These are phyloP conservation scores for Blastosporella zonata DNA, from an alignment of 1,284 basidiomycete genomes.

Conservation along the genomic window DNA sequence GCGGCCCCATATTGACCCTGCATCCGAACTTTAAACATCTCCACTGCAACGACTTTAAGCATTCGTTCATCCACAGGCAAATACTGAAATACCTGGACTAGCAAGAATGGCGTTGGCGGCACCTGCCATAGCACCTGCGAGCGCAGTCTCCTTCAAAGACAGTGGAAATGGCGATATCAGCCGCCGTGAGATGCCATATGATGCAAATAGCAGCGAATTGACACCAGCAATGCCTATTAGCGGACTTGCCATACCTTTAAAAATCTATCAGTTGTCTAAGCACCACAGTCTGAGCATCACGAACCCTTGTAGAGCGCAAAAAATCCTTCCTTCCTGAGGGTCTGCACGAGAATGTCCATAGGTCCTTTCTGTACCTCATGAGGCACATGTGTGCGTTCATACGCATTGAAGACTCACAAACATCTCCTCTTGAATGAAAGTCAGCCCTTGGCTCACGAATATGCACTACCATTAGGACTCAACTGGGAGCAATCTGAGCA, in stretches of 20 bases:
- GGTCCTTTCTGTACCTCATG: slow-evolving; percentile 73
- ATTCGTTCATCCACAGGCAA: neutral
- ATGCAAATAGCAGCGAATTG: slow-evolving; percentile 92
- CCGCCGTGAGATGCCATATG: slow-evolving; percentile 80
- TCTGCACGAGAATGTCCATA: slow-evolving; percentile 83
- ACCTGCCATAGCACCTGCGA: slow-evolving; percentile 90
- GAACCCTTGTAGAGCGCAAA: slow-evolving; percentile 90
- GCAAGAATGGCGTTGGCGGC: slow-evolving; percentile 86
- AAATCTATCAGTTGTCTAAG: neutral
- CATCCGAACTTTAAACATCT: slow-evolving; percentile 96
- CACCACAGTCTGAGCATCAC: slow-evolving; percentile 7
- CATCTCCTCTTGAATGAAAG: slow-evolving; percentile 57
- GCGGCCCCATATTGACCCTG: slow-evolving; percentile 86
- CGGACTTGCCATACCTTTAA: slow-evolving; percentile 88
- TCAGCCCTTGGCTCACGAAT: slow-evolving; percentile 10
- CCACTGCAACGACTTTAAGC: slow-evolving; percentile 44
- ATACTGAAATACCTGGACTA: slow-evolving; percentile 62
- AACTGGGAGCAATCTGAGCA: slow-evolving; percentile 77
- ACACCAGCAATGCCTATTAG: slow-evolving; percentile 94
- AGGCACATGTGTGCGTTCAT: neutral
- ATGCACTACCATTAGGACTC: slow-evolving; percentile 17
- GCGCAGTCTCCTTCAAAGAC: slow-evolving; percentile 74
- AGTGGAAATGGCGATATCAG: slow-evolving; percentile 86
- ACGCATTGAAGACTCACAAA: slow-evolving; percentile 56
- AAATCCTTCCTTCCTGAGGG: slow-evolving; percentile 83